phyloP scores from a whole-genome alignment of 495 filamentous ascomycete species.

The Staphylotrichum longicolle region DNA sequence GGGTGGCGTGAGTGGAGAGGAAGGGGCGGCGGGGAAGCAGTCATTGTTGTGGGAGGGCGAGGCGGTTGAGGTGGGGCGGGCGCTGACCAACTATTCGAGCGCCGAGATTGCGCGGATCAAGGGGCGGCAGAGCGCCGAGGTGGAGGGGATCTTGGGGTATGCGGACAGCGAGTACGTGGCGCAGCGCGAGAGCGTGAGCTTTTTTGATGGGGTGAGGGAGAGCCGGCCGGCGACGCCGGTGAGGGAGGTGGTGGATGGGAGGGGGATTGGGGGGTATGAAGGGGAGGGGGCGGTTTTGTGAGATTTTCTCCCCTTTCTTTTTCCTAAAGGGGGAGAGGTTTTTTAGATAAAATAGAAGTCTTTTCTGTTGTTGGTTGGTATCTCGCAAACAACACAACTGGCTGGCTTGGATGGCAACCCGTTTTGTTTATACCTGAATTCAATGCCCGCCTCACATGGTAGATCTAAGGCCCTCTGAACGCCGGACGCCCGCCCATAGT shows the following conservation, averaged over 20 bases:
- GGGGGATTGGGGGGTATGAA: conserved; percentile 34
- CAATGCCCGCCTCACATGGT: conserved; percentile 5
- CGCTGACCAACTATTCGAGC: conserved; percentile 91
- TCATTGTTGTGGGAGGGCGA: conserved; percentile 46
- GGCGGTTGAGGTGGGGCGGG: conserved; percentile 78
- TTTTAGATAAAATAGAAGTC: conserved; percentile 11
- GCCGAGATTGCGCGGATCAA: conserved; percentile 79
- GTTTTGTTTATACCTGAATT: conserved; percentile 7
- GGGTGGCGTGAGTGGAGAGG: conserved; percentile 24
- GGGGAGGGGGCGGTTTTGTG: conserved; percentile 20
- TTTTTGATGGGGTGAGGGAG: conserved; percentile 48
- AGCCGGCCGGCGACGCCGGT: conserved; percentile 44
- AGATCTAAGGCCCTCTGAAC: conserved; percentile 18
- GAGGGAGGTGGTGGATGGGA: conserved; percentile 24
- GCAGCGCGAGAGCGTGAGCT: conserved; percentile 80
- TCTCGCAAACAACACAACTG: conserved; percentile 5
- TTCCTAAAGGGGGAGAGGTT: not conserved
- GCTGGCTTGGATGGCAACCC: not conserved
- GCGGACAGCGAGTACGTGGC: conserved; percentile 95
- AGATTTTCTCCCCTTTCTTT: no score
- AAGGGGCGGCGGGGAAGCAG: no score
- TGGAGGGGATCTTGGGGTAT: conserved; percentile 77
- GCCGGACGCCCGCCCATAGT: conserved; percentile 28
- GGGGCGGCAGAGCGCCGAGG: conserved; percentile 77
- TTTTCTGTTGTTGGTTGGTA: conserved; percentile 10